phyloP scores from a whole-genome alignment of 331 rosid species.

The Ulmus americana region DNA sequence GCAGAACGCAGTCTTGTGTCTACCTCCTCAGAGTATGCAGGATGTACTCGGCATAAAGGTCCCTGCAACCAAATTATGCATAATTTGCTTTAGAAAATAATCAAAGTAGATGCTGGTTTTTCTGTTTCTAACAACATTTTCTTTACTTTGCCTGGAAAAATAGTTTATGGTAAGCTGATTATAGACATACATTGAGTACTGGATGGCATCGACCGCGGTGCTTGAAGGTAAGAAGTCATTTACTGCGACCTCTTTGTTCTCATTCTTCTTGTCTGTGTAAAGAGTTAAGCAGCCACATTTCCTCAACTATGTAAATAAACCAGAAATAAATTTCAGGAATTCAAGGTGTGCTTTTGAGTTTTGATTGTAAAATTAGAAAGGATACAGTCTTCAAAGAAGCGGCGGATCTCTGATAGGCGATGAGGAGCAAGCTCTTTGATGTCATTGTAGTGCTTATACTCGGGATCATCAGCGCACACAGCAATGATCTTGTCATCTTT shows the following conservation, averaged over 20 bases:
- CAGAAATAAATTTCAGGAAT: background rate
- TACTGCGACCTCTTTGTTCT: constrained; percentile 96
- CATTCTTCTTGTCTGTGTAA: constrained; percentile 81
- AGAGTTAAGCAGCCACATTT: constrained; percentile 30
- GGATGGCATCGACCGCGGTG: constrained; percentile 74
- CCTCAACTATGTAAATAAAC: constrained; percentile 6
- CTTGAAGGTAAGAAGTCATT: constrained; percentile 70
- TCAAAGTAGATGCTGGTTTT: background rate
- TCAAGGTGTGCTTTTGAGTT: constrained; percentile 4
- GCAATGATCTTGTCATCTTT: constrained; percentile 97
- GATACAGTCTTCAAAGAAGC: constrained; percentile 98
- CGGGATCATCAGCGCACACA: constrained; percentile 99
- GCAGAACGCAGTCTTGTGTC: constrained; percentile 21
- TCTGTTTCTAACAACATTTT: no score
- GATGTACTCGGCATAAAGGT: constrained; percentile 87
- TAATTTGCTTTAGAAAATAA: background rate
- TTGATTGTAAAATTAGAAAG: constrained; percentile 25
- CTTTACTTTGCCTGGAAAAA: background rate
- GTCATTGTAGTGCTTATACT: constrained; percentile 72
- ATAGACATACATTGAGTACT: constrained; percentile 73
- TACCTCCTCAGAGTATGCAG: constrained; percentile 74
- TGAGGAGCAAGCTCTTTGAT: constrained; percentile 82
- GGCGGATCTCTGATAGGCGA: constrained; percentile 82
- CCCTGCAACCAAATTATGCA: constrained; percentile 59
- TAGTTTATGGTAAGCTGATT: constrained; percentile 8